Evolutionary conservation across 2,329 filamentous ascomycete species (phyloP).

Genomic region (Sporothrix schenckii): DNA sequence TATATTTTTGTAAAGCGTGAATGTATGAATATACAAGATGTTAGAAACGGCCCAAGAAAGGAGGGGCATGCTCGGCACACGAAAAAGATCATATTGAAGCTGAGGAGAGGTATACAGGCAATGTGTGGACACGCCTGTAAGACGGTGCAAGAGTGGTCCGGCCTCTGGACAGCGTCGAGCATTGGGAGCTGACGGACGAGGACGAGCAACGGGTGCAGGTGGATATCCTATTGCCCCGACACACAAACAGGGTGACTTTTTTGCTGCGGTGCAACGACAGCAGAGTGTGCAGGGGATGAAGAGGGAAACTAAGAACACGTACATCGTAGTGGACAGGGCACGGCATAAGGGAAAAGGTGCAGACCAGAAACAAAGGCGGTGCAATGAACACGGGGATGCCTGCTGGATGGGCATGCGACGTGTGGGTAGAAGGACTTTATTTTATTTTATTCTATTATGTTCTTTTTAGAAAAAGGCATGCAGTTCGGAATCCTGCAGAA

Average conservation of each 20-base stretch:
- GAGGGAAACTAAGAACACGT: not conserved
- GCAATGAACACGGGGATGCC: not conserved
- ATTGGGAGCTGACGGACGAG: too few species aligned
- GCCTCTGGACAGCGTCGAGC: too few species aligned
- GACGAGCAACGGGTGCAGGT: not conserved
- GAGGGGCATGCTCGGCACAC: not conserved
- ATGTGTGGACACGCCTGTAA: not conserved
- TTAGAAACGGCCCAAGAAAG: too few species aligned
- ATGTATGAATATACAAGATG: not conserved
- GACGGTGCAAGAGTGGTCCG: not conserved
- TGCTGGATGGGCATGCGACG: not conserved
- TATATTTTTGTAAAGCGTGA: not conserved
- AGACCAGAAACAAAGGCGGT: constrained; percentile 14
- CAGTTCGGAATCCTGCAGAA: constrained; percentile 1
- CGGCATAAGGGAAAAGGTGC: not conserved
- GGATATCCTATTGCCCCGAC: not conserved
- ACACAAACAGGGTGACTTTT: not conserved
- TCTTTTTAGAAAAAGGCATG: not conserved
- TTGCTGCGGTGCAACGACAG: constrained; percentile 15
- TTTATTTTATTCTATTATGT: too few species aligned
- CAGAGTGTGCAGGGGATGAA: not conserved
- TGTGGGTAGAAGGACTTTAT: too few species aligned
- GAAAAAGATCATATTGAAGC: not conserved
- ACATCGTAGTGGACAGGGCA: too few species aligned
- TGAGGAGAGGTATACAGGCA: constrained; percentile 2